A percentile compares a stretch with the other conserved stretches of the same genome.
Evolutionary conservation across 768 basidiomycete genomes (phyloP).

Genomic region (Lactarius quietus): DNA sequence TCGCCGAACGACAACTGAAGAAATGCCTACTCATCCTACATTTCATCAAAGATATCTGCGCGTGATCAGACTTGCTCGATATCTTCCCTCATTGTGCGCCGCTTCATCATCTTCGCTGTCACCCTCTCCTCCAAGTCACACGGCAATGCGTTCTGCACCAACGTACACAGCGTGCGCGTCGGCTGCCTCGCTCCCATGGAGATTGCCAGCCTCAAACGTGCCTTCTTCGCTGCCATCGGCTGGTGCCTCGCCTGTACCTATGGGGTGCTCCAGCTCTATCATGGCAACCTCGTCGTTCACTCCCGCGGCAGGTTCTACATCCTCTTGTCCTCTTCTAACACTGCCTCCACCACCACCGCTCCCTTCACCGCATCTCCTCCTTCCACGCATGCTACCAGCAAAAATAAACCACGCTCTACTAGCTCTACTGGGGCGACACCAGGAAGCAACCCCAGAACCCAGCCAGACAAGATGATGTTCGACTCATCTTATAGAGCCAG

Average conservation of each 20-base stretch:
- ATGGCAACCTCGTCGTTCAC: constrained; percentile 88
- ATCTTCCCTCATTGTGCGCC: constrained; percentile 93
- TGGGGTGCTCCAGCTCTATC: constrained; percentile 89
- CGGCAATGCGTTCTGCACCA: constrained; percentile 94
- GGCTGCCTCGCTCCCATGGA: constrained; percentile 92
- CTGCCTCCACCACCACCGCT: too few species aligned
- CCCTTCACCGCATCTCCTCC: constrained; percentile 58
- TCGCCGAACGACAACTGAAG: too few species aligned
- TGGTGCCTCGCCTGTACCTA: too few species aligned
- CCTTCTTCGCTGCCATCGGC: constrained; percentile 94
- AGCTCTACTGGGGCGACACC: not conserved
- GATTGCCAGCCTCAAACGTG: constrained; percentile 94
- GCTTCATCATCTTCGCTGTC: constrained; percentile 94
- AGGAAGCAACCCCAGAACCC: constrained; percentile 27
- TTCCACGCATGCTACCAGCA: constrained; percentile 41
- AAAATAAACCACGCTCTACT: not conserved
- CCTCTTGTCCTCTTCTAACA: constrained; percentile 41
- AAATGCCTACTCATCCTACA: too few species aligned
- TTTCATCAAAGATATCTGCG: too few species aligned
- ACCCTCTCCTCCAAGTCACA: constrained; percentile 92
- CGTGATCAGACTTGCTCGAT: too few species aligned
- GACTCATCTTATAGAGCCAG: constrained; percentile 48
- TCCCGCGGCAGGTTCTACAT: constrained; percentile 51
- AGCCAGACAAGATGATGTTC: too few species aligned
- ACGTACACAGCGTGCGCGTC: constrained; percentile 91